Evolutionary conservation across 129 eudicot species (phyloP).

Genomic region (Lactuca sativa): DNA sequence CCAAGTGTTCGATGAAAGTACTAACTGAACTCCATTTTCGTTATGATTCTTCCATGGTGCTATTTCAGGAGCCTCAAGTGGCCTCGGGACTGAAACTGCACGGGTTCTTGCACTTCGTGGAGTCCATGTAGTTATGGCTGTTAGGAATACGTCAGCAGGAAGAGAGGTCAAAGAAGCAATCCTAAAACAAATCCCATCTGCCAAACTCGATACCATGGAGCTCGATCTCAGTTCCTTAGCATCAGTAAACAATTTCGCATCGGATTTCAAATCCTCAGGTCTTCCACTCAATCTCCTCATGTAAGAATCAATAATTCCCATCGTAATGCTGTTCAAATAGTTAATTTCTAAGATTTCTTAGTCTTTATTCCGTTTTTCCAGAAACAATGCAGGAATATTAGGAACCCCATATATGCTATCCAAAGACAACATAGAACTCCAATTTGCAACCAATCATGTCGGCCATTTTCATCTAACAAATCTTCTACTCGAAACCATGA

Average conservation of each 20-base stretch:
- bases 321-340: not conserved
- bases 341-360: not conserved
- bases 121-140: constrained; percentile 70
- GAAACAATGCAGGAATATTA: constrained; percentile 59
- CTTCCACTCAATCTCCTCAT: constrained; percentile 63
- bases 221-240: constrained; percentile 64
- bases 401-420: constrained; percentile 48
- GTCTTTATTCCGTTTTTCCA: constrained; percentile 12
- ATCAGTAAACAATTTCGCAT: constrained; percentile 50
- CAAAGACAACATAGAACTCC: constrained; percentile 52
- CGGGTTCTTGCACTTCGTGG: constrained; percentile 78
- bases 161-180: constrained; percentile 39
- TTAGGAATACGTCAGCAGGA: constrained; percentile 48
- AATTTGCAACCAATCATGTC: constrained; percentile 57
- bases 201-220: constrained; percentile 65
- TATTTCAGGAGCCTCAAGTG: constrained; percentile 62
- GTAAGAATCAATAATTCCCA: constrained; percentile 37
- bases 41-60: not conserved
- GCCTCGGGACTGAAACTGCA: constrained; percentile 66
- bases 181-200: constrained; percentile 42
- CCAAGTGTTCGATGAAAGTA: constrained; percentile 17
- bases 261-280: constrained; percentile 39
- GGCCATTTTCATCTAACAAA: constrained; percentile 80
- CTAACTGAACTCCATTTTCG: constrained; percentile 1
- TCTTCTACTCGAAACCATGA: constrained; percentile 65